phyloP scores from a whole-genome alignment of 768 basidiomycete genomes.

The Amanita exitialis region DNA sequence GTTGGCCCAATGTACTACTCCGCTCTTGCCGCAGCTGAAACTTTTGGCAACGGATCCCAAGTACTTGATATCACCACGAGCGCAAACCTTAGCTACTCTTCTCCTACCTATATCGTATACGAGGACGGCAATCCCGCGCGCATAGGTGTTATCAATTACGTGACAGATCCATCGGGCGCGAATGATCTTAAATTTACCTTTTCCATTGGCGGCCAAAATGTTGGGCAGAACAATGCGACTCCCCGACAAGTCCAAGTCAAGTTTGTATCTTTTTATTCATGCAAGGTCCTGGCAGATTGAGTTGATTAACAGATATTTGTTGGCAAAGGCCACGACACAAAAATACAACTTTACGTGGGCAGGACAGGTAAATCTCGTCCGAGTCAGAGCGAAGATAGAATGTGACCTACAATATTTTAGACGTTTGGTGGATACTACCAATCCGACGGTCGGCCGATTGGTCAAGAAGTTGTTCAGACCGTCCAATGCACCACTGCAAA shows the following conservation, averaged over 20 bases:
- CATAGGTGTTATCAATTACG: constrained; percentile 65
- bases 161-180: constrained; percentile 48
- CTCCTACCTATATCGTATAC: constrained; percentile 66
- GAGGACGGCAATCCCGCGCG: constrained; percentile 53
- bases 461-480: constrained; percentile 42
- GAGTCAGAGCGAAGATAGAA: background rate
- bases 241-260: constrained; percentile 49
- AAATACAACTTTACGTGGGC: constrained; percentile 71
- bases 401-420: constrained; percentile 16
- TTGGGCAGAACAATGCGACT: constrained; percentile 43
- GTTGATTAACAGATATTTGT: constrained; percentile 34
- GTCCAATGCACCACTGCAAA: constrained; percentile 46
- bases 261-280: constrained; percentile 22
- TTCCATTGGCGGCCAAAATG: constrained; percentile 36
- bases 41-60: constrained; percentile 53
- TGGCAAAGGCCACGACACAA: constrained; percentile 44
- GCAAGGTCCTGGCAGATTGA: background rate
- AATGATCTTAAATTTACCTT: constrained; percentile 36
- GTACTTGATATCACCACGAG: constrained; percentile 56
- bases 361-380: constrained; percentile 41
- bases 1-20: constrained; percentile 72
- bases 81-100: constrained; percentile 39
- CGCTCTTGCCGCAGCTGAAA: constrained; percentile 59
- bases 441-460: constrained; percentile 59
- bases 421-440: constrained; percentile 53